Evolutionary conservation across 352 stramenopile genomes (phyloP).

Genomic region (Phytophthora fragariaefolia): DNA sequence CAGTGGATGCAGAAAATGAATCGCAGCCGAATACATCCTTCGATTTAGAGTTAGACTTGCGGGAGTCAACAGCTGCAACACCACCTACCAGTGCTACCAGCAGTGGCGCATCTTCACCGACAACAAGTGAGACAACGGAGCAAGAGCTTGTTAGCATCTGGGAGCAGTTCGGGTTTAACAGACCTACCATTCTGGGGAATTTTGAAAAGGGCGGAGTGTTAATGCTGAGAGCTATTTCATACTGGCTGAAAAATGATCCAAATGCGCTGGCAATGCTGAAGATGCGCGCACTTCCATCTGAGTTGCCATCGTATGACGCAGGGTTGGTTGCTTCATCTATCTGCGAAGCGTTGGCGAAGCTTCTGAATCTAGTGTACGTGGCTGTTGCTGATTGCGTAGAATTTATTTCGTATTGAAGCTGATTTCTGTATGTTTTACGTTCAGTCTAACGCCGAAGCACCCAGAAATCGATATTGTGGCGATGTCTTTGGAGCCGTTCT

Average conservation of each 20-base stretch:
- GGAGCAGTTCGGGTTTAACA: slow-evolving; percentile 83
- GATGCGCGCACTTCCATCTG: slow-evolving; percentile 59
- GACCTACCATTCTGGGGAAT: slow-evolving; percentile 65
- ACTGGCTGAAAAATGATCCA: slow-evolving; percentile 69
- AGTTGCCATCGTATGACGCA: slow-evolving; percentile 68
- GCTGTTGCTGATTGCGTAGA: neutral
- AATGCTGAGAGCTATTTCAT: slow-evolving; percentile 64
- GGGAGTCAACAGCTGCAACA: slow-evolving; percentile 9
- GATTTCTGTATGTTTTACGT: slow-evolving; percentile 3
- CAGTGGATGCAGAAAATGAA: slow-evolving; percentile 13
- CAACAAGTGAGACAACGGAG: slow-evolving; percentile 26
- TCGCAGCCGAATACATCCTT: neutral
- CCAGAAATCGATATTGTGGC: slow-evolving; percentile 78
- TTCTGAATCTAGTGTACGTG: slow-evolving; percentile 79
- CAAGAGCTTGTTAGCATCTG: slow-evolving; percentile 60
- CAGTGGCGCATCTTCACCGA: slow-evolving; percentile 20
- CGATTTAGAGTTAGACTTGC: slow-evolving; percentile 27
- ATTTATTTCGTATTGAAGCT: slow-evolving; percentile 14
- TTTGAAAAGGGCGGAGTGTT: slow-evolving; percentile 83
- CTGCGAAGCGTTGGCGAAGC: slow-evolving; percentile 71
- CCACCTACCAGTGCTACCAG: slow-evolving; percentile 24
- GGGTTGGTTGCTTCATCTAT: slow-evolving; percentile 74
- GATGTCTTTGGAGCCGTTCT: slow-evolving; percentile 83
- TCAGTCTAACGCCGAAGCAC: slow-evolving; percentile 62
- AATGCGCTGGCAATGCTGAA: slow-evolving; percentile 55